Evolutionary conservation across 306 rosid genomes (phyloP), one percentile per base, ranked within the genome.

Genomic region (Senna tora): DNA sequence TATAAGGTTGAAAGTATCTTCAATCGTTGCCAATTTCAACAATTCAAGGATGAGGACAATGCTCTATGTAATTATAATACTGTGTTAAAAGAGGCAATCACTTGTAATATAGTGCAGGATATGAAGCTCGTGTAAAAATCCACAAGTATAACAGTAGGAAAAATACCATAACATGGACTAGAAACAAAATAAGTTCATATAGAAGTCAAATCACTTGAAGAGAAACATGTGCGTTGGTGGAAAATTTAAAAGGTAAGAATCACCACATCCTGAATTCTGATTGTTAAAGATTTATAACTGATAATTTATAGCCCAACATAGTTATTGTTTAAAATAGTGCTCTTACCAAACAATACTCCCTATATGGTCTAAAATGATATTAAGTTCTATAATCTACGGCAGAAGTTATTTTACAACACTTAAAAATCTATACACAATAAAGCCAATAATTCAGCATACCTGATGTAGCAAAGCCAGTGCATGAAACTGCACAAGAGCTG

Each of bases 401-500:
- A 68, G 3, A 63, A 63, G 16, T 55, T 77, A 60, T 20, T 64
- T 25, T 41, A 60, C 46, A 32, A 71, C 56, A 57, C 60, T 59
- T 43, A 42, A 46, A 76, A 36, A 43, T 15, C 30, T 65, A 17
- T 73, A 12, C 25, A 39, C 14, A 22, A 50, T n/a, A 67, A 82
- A 80, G 77, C 71, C 65, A 78, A 68, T 52, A 61, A 60, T n/a
- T 54, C 54, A 41, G 62, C 81, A 67, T 78, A 94, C 99, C 96
- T 94, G 97, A 79, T 94, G 97, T 75, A 94, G 91, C 87, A 91
- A 84, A 74, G 89, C 98, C 74, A 93, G 82, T 4, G 95, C 97
- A 80, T 94, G 99, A 77, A 94, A 94, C 73, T 94, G 99, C 52
- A 94, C 99, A 79, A 94, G 99, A 67, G 99, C 97, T 32, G 99